Conservation (phyloP, 805 yeast genomes). For the Candida rishiriensis region DNA sequence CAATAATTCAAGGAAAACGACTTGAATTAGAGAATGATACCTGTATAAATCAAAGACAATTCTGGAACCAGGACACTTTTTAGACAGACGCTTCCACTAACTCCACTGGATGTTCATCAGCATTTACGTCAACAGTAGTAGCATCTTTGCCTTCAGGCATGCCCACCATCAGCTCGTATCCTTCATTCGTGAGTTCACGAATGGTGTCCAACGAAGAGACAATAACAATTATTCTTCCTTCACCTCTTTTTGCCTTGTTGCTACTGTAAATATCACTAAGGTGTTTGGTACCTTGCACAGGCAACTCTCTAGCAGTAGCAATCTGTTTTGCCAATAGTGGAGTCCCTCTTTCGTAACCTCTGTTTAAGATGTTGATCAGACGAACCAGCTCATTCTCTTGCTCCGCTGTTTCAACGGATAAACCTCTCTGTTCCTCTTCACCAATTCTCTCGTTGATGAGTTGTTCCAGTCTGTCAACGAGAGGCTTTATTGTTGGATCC, state of each 20-base stretch:
- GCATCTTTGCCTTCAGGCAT: not conserved
- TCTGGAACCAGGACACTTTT: too few relatives aligned
- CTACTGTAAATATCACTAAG: constrained; percentile 35
- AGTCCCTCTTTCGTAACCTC: constrained; percentile 35
- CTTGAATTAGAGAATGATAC: too few relatives aligned
- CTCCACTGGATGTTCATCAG: too few relatives aligned
- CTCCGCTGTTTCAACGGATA: constrained; percentile 34
- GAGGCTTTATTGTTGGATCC: constrained; percentile 59
- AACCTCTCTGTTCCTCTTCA: constrained; percentile 34
- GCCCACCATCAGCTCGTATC: constrained; percentile 8
- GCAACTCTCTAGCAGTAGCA: constrained; percentile 27
- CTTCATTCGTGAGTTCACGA: constrained; percentile 18
- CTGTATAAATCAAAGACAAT: too few relatives aligned
- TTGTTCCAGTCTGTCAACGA: constrained; percentile 50
- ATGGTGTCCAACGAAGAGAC: constrained; percentile 31
- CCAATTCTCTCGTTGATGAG: constrained; percentile 27
- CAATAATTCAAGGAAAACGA: too few relatives aligned
- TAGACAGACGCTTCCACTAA: too few relatives aligned
- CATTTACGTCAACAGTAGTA: not conserved
- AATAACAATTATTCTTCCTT: constrained; percentile 26
- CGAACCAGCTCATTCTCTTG: constrained; percentile 53
- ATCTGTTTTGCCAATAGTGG: constrained; percentile 31
- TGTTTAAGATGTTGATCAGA: constrained; percentile 38
- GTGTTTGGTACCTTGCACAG: constrained; percentile 33
- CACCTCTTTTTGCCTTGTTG: constrained; percentile 37